Evolutionary conservation across 352 stramenopile species (phyloP).

Genomic region (Phytophthora foliorum): DNA sequence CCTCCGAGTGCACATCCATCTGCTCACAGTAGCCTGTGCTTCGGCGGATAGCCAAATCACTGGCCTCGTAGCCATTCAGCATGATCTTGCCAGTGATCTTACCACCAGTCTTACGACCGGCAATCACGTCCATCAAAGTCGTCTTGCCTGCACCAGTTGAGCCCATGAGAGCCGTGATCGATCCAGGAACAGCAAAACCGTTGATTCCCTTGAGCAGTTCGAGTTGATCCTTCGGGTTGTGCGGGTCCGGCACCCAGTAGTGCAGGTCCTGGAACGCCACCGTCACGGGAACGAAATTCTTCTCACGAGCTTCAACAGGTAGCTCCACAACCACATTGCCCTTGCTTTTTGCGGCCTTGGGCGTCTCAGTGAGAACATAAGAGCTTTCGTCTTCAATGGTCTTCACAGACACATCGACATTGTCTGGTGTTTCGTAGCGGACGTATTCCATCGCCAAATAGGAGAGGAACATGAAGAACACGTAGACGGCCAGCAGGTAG

Average conservation of each 20-base stretch:
- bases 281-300: conserved; percentile 41
- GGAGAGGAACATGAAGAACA: conserved; percentile 49
- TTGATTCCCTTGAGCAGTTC: conserved; percentile 51
- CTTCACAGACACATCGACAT: conserved; percentile 33
- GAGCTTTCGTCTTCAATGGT: conserved; percentile 13
- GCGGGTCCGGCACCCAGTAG: conserved; percentile 24
- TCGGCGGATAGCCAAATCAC: conserved; percentile 36
- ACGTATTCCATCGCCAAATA: conserved; percentile 18
- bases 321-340: not conserved
- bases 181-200: conserved; percentile 47
- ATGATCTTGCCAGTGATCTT: conserved; percentile 78
- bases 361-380: conserved; percentile 19
- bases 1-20: conserved; percentile 84
- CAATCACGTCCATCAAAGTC: conserved; percentile 90
- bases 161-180: conserved; percentile 60
- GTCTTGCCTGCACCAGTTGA: conserved; percentile 50
- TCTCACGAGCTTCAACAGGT: not conserved
- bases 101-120: conserved; percentile 85
- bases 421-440: conserved; percentile 25
- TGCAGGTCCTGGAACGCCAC: conserved; percentile 43
- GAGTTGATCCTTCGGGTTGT: conserved; percentile 29
- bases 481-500: conserved; percentile 27
- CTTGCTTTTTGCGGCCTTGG: conserved; percentile 4
- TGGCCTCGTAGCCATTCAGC: conserved; percentile 81
- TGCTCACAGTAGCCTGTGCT: conserved; percentile 28